Percentiles rank a stretch among this genome's conserved stretches.
phyloP scores from a whole-genome alignment of 2,329 filamentous ascomycete genomes.

The Colletotrichum shisoi region DNA sequence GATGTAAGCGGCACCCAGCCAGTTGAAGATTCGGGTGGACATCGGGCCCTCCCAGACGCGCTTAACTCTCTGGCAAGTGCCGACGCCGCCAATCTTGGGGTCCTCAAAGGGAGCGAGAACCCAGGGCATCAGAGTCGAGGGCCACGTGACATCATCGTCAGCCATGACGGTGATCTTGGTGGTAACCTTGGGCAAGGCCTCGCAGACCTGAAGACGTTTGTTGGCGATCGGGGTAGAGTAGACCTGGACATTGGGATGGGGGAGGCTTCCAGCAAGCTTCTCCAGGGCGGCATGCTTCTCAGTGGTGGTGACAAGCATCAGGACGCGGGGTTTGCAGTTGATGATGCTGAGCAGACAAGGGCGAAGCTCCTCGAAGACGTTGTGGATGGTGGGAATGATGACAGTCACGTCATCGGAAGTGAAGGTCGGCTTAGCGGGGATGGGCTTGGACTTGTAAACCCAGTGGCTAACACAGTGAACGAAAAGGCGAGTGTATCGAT shows the following conservation, averaged over 20 bases:
- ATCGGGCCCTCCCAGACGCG: conserved; percentile 69
- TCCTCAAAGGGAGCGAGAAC: conserved; percentile 93
- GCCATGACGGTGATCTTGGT: conserved; percentile 90
- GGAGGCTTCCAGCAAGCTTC: conserved; percentile 69
- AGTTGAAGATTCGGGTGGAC: conserved; percentile 77
- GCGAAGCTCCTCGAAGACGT: conserved; percentile 81
- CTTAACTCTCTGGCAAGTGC: conserved; percentile 86
- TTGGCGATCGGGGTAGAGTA: conserved; percentile 85
- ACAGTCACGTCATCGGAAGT: conserved; percentile 88
- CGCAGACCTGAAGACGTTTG: conserved; percentile 92
- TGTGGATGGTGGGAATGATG: conserved; percentile 91
- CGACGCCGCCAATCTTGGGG: conserved; percentile 82
- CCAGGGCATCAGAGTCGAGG: conserved; percentile 84
- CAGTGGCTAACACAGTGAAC: conserved; percentile 88
- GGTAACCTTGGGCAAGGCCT: conserved; percentile 83
- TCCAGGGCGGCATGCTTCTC: conserved; percentile 76
- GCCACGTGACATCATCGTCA: conserved; percentile 96
- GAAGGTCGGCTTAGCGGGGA: conserved; percentile 81
- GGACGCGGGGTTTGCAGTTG: conserved; percentile 71
- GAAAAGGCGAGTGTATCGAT: conserved; percentile 85
- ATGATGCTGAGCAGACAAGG: conserved; percentile 82
- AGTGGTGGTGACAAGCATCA: conserved; percentile 88
- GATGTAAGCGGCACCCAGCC: conserved; percentile 89
- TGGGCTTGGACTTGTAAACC: conserved; percentile 83
- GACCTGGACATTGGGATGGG: conserved; percentile 71